Base-by-base conservation (phyloP, 805 yeast species). In the Cyberlindnera mississippiensis region DNA sequence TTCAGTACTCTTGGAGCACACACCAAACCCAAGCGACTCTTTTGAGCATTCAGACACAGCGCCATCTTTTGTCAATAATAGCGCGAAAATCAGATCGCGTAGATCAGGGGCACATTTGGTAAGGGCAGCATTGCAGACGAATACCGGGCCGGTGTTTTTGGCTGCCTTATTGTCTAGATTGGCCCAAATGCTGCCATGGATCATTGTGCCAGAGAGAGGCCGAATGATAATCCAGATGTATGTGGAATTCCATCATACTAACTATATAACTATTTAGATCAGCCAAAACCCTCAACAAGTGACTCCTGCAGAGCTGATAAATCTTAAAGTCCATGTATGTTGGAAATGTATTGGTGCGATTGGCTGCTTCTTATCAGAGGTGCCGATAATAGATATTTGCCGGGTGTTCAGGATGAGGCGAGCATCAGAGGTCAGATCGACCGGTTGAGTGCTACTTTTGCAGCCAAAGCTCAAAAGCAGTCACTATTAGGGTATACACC, bases 331-430 rank as follows among this genome's bases (percentile, higher is more conserved):
- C 24, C 24, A 9, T 20, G 9, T 6, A 20, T 20, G 24, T 27
- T 27, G 18, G n/a, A n/a, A n/a, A n/a, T n/a, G n/a, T n/a, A n/a
- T 14, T 17, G 10, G 33, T 27, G 35, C 35, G 35, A 32, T 32
- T 32, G 35, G 35, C 12, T 20, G 35, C 27, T 18, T 17, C 35
- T 32, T 32, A 32, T 32, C 35, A 19, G 27, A 27, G 14, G 29
- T 27, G 29, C 24, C 24, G 24, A 20, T 20, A 20, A 20, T 20
- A 20, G 24, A 20, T 20, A n/a, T n/a, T n/a, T 20, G 24, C 24
- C 24, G 24, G 24, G 24, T 20, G 24, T 6, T 20, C 24, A 20
- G 24, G 24, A 20, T 20, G 24, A 9, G 24, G 24, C 24, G 24
- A 20, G n/a, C n/a, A n/a, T n/a, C n/a, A n/a, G 9, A 20, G 24